Evolutionary conservation across 768 basidiomycete species (phyloP).

Genomic region (Termitomyces sp.): DNA sequence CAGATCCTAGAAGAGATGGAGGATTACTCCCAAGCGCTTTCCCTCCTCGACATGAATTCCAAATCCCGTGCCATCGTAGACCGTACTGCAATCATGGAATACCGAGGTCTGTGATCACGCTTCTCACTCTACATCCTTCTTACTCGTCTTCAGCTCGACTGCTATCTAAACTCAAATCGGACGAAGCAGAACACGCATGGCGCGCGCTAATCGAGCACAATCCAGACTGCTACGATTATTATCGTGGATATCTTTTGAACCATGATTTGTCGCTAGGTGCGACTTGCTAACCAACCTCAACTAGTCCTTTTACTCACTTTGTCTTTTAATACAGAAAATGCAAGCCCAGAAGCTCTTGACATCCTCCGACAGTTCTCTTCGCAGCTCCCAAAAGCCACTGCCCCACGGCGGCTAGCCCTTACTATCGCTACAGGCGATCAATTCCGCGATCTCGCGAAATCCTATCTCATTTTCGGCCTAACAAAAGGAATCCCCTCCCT

Average conservation of each 20-base stretch:
- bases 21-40: slow-evolving; percentile 52
- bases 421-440: slow-evolving; percentile 57
- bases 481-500: slow-evolving; percentile 88
- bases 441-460: slow-evolving; percentile 58
- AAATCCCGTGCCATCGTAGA: slow-evolving; percentile 68
- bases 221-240: slow-evolving; percentile 77
- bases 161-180: slow-evolving; percentile 55
- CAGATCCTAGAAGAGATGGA: slow-evolving; percentile 68
- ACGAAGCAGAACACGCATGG: slow-evolving; percentile 81
- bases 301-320: slow-evolving; percentile 3
- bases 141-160: slow-evolving; percentile 55
- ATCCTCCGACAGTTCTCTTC: slow-evolving; percentile 54
- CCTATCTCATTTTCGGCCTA: slow-evolving; percentile 67
- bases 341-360: slow-evolving; percentile 44
- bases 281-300: slow-evolving; percentile 10
- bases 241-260: slow-evolving; percentile 62
- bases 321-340: slow-evolving; percentile 37
- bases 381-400: slow-evolving; percentile 61
- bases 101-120: slow-evolving; percentile 42
- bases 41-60: slow-evolving; percentile 56
- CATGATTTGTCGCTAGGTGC: slow-evolving; percentile 63
- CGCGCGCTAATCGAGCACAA: slow-evolving; percentile 77
- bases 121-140: slow-evolving; percentile 1
- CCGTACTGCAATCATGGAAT: slow-evolving; percentile 60
- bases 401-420: slow-evolving; percentile 72